phyloP scores from a whole-genome alignment of 192 early-diverging fungal genomes.

The Coemansia sp. region DNA sequence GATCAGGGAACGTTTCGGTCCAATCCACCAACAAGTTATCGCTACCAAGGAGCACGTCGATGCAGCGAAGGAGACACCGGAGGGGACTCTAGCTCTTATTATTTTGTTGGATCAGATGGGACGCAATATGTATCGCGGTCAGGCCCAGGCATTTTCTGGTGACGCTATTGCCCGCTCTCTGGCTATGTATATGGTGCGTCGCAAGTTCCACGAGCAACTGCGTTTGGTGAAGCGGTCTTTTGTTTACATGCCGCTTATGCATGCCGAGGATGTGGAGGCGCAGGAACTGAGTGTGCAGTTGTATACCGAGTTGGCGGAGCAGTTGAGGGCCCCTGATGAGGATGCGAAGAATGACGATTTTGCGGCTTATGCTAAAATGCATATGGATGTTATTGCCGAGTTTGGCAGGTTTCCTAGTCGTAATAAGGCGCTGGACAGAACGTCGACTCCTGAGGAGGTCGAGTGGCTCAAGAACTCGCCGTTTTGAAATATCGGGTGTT shows the following conservation, averaged over 20 bases:
- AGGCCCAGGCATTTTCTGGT: conserved; percentile 59
- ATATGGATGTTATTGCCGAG: conserved; percentile 58
- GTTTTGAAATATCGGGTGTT: conserved; percentile 19
- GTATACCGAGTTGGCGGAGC: conserved; percentile 53
- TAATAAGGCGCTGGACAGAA: conserved; percentile 60
- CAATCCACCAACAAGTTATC: conserved; percentile 18
- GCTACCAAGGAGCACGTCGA: conserved; percentile 38
- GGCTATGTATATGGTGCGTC: conserved; percentile 56
- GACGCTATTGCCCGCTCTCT: conserved; percentile 61
- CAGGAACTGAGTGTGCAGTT: conserved; percentile 61
- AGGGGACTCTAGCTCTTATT: conserved; percentile 55
- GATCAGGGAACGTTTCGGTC: conserved; percentile 35
- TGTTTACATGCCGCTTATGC: conserved; percentile 67
- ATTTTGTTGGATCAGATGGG: conserved; percentile 68
- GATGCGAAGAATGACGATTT: conserved; percentile 36
- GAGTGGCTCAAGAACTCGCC: conserved; percentile 52
- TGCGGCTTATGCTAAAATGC: conserved; percentile 52
- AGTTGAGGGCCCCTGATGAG: conserved; percentile 45
- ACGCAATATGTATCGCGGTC: conserved; percentile 66
- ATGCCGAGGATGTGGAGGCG: conserved; percentile 65
- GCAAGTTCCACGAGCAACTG: conserved; percentile 57
- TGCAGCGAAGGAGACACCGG: conserved; percentile 41
- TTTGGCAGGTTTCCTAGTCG: conserved; percentile 70
- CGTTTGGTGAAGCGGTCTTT: conserved; percentile 59
- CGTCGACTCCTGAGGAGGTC: conserved; percentile 61